These are phyloP conservation scores for Biscutella laevigata DNA, from an alignment of 441 rosid species.

Conservation along the genomic window DNA sequence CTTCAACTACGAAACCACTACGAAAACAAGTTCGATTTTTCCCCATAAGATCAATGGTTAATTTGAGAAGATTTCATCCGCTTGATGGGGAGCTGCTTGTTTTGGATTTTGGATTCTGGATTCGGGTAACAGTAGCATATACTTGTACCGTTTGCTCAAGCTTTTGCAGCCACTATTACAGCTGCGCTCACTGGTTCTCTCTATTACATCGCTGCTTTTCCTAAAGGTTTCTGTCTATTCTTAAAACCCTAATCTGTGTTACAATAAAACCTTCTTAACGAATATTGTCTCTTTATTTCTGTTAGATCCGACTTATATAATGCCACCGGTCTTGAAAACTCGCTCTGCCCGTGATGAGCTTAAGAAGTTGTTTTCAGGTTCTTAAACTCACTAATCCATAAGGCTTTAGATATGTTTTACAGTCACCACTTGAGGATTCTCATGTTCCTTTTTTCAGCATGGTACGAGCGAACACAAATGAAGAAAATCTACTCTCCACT, in stretches of 20 bases:
- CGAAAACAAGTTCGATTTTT: no score
- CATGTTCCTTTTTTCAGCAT: conserved; percentile 37
- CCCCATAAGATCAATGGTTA: no score
- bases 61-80: no score
- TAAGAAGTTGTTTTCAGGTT: conserved; percentile 87
- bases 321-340: conserved; percentile 69
- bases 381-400: background rate
- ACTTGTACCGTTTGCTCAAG: conserved; percentile 92
- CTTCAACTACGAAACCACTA: no score
- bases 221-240: conserved; percentile 46
- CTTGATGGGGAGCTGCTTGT: no score
- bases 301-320: conserved; percentile 77
- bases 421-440: background rate
- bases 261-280: background rate
- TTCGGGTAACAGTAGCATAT: no score
- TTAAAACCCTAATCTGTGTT: background rate
- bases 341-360: conserved; percentile 58
- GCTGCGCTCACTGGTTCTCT: conserved; percentile 87
- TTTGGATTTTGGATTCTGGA: no score
- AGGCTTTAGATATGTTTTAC: background rate
- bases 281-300: background rate
- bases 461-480: conserved; percentile 96
- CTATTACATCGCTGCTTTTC: conserved; percentile 79
- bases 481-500: conserved; percentile 91
- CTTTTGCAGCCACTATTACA: conserved; percentile 77